phyloP scores from a whole-genome alignment of 129 eudicot species.

The Flaveria trinervia region DNA sequence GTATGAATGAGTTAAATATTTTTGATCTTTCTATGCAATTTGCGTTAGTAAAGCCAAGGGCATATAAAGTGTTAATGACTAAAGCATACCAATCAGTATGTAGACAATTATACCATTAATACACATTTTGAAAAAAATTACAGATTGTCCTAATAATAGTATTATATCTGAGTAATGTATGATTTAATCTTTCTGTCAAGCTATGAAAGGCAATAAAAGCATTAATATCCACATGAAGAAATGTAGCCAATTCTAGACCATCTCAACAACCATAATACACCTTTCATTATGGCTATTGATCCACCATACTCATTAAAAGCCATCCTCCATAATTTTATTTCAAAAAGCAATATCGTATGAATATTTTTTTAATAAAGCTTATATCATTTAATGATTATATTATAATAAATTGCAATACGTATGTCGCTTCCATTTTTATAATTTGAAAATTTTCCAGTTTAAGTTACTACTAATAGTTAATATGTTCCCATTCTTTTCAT shows the following conservation, averaged over 20 bases:
- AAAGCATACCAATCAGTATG: not conserved
- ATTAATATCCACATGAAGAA: conserved; percentile 37
- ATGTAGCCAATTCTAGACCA: conserved; percentile 32
- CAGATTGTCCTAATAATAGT: not conserved
- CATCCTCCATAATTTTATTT: conserved; percentile 21
- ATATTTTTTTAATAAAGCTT: not conserved
- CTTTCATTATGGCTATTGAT: conserved; percentile 9
- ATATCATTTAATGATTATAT: not conserved
- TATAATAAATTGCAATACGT: not conserved
- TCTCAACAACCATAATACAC: conserved; percentile 26
- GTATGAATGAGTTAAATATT: not conserved
- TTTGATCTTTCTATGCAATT: not conserved
- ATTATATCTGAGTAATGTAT: not conserved
- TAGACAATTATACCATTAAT: not conserved
- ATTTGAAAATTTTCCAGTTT: not conserved
- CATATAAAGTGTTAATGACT: not conserved
- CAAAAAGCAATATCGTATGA: not conserved
- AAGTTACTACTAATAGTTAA: no score
- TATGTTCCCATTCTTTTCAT: no score
- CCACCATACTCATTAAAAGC: conserved; percentile 29
- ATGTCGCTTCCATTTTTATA: not conserved
- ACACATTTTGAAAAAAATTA: not conserved
- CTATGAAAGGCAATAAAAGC: conserved; percentile 8
- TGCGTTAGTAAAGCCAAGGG: not conserved
- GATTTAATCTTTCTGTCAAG: not conserved